Evolutionary conservation across 257 asterid genomes (phyloP).

Genomic region (Jacaranda mimosifolia): DNA sequence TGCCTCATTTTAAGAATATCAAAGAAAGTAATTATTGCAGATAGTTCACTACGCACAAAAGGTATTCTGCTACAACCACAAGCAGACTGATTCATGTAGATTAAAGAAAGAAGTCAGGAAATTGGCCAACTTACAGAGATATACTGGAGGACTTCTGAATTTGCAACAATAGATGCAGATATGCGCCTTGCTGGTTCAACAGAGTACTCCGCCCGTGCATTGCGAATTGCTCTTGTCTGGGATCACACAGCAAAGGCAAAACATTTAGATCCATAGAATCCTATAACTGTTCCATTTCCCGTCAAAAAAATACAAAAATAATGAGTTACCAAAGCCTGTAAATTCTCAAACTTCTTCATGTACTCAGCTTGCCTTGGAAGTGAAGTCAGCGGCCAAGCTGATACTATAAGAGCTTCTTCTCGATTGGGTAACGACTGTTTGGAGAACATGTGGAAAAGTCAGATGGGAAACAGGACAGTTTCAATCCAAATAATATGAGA

Average conservation of each 20-base stretch:
- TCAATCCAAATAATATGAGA: neutral
- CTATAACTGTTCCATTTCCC: slow-evolving; percentile 11
- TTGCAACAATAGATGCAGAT: slow-evolving; percentile 86
- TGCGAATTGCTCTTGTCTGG: slow-evolving; percentile 93
- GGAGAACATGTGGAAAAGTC: slow-evolving; percentile 1
- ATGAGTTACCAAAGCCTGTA: slow-evolving; percentile 84
- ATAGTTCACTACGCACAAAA: no score
- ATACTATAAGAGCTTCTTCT: slow-evolving; percentile 81
- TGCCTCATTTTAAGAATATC: no score
- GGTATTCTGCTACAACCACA: neutral
- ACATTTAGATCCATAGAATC: slow-evolving; percentile 32
- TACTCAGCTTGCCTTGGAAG: slow-evolving; percentile 81
- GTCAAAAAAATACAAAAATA: slow-evolving; percentile 2
- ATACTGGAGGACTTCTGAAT: slow-evolving; percentile 80
- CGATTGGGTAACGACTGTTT: slow-evolving; percentile 81
- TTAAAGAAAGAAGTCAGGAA: slow-evolving; percentile 10
- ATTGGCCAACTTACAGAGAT: slow-evolving; percentile 69
- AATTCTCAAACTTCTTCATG: slow-evolving; percentile 80
- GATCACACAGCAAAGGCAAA: slow-evolving; percentile 34
- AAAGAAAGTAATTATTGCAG: no score
- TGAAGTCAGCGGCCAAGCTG: slow-evolving; percentile 85
- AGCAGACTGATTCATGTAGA: slow-evolving; percentile 13
- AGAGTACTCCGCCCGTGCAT: slow-evolving; percentile 96
- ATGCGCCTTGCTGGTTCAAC: slow-evolving; percentile 95
- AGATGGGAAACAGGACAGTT: slow-evolving; percentile 17